phyloP scores from a whole-genome alignment of 179 eudicot genomes.

The Spergularia azorica region DNA sequence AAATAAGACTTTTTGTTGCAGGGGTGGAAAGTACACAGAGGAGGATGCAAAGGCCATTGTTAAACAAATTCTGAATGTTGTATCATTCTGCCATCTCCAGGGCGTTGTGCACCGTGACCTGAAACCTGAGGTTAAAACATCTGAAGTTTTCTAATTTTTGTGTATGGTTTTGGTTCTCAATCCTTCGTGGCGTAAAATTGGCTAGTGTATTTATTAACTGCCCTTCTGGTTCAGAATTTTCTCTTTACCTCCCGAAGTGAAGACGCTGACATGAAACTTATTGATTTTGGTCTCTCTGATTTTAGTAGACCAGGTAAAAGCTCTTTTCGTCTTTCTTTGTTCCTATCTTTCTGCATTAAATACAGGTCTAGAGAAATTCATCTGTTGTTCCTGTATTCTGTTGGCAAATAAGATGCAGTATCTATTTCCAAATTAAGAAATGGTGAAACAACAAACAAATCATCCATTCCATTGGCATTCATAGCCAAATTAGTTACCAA shows the following conservation, averaged over 20 bases:
- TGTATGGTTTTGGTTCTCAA: constrained; percentile 13
- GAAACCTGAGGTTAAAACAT: constrained; percentile 49
- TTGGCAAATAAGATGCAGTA: background rate
- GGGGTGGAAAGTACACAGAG: constrained; percentile 54
- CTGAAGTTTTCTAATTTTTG: constrained; percentile 3
- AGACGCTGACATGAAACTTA: constrained; percentile 50
- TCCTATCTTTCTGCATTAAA: background rate
- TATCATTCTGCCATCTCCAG: constrained; percentile 55
- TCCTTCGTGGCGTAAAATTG: background rate
- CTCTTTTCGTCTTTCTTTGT: background rate
- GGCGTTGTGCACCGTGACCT: constrained; percentile 59
- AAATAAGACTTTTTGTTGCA: constrained; percentile 25
- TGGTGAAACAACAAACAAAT: background rate
- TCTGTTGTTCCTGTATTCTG: background rate
- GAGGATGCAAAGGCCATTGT: constrained; percentile 49
- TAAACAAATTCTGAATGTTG: constrained; percentile 46
- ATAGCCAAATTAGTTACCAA: background rate
- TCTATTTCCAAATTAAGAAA: background rate
- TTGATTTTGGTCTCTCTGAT: constrained; percentile 61
- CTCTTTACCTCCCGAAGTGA: constrained; percentile 50
- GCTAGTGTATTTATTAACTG: background rate
- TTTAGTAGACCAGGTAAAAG: constrained; percentile 47
- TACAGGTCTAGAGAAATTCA: background rate
- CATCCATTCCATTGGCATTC: background rate
- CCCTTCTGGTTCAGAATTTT: constrained; percentile 41